Conservation (phyloP, 2,329 filamentous ascomycete species). For the Pleomassaria siparia region DNA sequence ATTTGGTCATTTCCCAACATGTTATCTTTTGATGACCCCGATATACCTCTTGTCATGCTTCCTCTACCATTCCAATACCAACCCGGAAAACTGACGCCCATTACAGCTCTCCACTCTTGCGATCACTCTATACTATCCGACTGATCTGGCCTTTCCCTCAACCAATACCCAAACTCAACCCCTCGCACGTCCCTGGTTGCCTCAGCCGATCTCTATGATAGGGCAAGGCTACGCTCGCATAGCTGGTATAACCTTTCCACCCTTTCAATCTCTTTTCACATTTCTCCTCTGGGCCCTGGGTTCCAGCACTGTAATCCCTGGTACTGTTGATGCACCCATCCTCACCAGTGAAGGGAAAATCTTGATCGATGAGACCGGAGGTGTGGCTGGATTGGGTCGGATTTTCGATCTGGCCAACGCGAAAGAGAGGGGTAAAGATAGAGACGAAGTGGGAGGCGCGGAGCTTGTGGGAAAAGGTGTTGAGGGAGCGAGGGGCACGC, state of each 20-base stretch:
- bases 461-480: conserved; percentile 7
- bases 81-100: neutral
- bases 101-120: conserved; percentile 47
- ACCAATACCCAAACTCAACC: conserved; percentile 23
- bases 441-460: conserved; percentile 23
- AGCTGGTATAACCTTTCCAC: conserved; percentile 39
- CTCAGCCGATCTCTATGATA: conserved; percentile 46
- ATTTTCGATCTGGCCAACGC: conserved; percentile 7
- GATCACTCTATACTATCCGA: conserved; percentile 50
- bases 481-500: conserved; percentile 22
- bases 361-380: conserved; percentile 22
- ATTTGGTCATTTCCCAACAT: too few species aligned
- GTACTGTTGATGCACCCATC: conserved; percentile 47
- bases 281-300: conserved; percentile 46
- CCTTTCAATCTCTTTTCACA: conserved; percentile 43
- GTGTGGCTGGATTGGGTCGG: conserved; percentile 9
- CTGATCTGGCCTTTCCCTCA: conserved; percentile 25
- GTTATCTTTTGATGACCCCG: neutral
- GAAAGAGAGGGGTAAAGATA: conserved; percentile 12
- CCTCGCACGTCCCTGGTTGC: conserved; percentile 47
- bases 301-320: conserved; percentile 46
- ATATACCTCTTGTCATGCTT: neutral
- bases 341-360: conserved; percentile 24
- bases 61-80: neutral
- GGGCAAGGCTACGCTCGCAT: conserved; percentile 49